Evolutionary conservation across 352 stramenopile species (phyloP).

Genomic region (Nothophytophthora sp.): DNA sequence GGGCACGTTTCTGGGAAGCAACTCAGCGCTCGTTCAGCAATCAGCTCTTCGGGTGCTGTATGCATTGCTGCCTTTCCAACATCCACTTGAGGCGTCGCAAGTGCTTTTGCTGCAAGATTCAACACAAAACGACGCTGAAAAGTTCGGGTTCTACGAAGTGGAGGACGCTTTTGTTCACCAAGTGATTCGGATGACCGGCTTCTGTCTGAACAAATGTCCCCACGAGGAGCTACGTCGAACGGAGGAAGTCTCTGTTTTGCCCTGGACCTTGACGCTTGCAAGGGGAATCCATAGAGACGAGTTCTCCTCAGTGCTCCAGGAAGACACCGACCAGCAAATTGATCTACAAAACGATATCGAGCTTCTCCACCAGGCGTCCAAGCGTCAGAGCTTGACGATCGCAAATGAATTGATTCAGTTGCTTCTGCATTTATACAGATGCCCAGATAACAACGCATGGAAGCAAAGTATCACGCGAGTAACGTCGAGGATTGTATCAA

Average conservation of each 20-base stretch:
- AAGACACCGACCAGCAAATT: neutral
- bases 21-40: constrained; percentile 64
- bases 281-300: constrained; percentile 31
- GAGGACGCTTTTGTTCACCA: constrained; percentile 47
- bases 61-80: constrained; percentile 35
- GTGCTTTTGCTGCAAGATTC: constrained; percentile 17
- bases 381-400: constrained; percentile 20
- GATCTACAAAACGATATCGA: constrained; percentile 25
- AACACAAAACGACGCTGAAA: neutral
- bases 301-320: constrained; percentile 20
- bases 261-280: constrained; percentile 31
- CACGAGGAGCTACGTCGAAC: neutral
- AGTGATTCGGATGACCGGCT: constrained; percentile 47
- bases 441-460: constrained; percentile 12
- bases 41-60: constrained; percentile 56
- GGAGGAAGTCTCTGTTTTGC: constrained; percentile 4
- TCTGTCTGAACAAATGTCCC: constrained; percentile 32
- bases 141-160: constrained; percentile 23
- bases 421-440: constrained; percentile 15
- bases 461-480: constrained; percentile 11
- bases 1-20: constrained; percentile 40
- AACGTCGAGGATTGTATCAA: constrained; percentile 2
- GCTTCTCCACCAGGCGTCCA: constrained; percentile 21
- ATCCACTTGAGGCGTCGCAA: constrained; percentile 22
- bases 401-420: constrained; percentile 34